Percentiles rank a stretch among this genome's conserved stretches.
Evolutionary conservation across 164 flowering plant species (phyloP).

Genomic region (Aristolochia contorta): DNA sequence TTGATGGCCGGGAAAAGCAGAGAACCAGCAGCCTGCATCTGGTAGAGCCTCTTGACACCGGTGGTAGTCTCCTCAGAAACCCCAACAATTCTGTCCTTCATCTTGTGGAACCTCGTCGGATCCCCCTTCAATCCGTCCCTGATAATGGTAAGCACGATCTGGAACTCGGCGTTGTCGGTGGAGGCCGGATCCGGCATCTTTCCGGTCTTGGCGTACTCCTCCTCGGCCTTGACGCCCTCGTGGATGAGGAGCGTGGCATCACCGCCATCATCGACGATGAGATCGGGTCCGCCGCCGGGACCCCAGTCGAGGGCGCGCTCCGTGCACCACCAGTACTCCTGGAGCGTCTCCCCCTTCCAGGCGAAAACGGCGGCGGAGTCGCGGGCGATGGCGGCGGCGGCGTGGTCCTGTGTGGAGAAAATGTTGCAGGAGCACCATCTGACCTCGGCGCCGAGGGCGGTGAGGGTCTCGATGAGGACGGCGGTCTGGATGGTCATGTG

Average conservation of each 20-base stretch:
- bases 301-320: conserved; percentile 30
- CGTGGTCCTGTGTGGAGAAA: conserved; percentile 25
- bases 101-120: conserved; percentile 26
- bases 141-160: conserved; percentile 27
- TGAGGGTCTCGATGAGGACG: conserved; percentile 28
- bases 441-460: conserved; percentile 26
- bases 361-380: conserved; percentile 26
- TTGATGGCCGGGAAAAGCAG: conserved; percentile 24
- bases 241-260: conserved; percentile 22
- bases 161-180: conserved; percentile 36
- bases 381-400: conserved; percentile 27
- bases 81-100: conserved; percentile 29
- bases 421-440: conserved; percentile 32
- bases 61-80: conserved; percentile 34
- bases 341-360: conserved; percentile 22
- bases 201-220: conserved; percentile 19
- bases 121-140: conserved; percentile 26
- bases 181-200: conserved; percentile 31
- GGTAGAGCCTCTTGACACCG: conserved; percentile 28
- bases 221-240: conserved; percentile 28
- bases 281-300: conserved; percentile 25
- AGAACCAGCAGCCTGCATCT: conserved; percentile 22
- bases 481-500: conserved; percentile 31
- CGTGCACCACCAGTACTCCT: conserved; percentile 37
- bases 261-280: conserved; percentile 29